phyloP scores from a whole-genome alignment of 1,139 yeast genomes.

The Saccharomyces hybrid region DNA sequence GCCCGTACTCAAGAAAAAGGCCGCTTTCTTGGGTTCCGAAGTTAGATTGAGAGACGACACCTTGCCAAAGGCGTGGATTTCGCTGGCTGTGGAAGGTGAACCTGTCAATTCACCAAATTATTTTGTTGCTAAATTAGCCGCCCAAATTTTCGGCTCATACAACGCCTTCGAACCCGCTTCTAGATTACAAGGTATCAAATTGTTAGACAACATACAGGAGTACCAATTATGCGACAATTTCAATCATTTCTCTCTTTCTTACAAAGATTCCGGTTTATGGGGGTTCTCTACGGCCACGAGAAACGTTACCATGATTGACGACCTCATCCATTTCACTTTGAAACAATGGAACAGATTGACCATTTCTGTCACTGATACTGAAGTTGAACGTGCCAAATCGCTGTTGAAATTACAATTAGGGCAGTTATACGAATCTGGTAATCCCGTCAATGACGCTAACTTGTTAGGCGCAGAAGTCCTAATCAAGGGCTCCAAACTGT shows the following conservation, averaged over 20 bases:
- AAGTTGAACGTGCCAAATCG: conserved; percentile 70
- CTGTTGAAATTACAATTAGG: conserved; percentile 56
- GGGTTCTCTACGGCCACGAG: conserved; percentile 65
- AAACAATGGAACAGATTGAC: conserved; percentile 85
- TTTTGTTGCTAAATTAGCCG: conserved; percentile 65
- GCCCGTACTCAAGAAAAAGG: conserved; percentile 36
- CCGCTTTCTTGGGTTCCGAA: conserved; percentile 74
- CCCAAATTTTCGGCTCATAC: conserved; percentile 59
- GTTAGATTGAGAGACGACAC: conserved; percentile 84
- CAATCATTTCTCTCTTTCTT: conserved; percentile 63
- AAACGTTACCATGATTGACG: conserved; percentile 55
- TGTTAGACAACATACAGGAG: conserved; percentile 65
- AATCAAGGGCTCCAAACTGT: conserved; percentile 53
- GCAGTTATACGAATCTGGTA: conserved; percentile 41
- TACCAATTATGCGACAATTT: conserved; percentile 65
- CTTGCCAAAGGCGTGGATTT: conserved; percentile 66
- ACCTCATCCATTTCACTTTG: conserved; percentile 66
- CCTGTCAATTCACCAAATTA: conserved; percentile 53
- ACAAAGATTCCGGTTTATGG: conserved; percentile 75
- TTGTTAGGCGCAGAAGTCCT: conserved; percentile 55
- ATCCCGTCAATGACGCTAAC: conserved; percentile 44
- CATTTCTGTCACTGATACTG: conserved; percentile 64
- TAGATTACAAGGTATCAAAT: conserved; percentile 73
- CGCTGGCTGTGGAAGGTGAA: conserved; percentile 71
- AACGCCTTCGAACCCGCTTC: conserved; percentile 46